Percentiles rank a stretch among this genome's conserved stretches.
phyloP scores from a whole-genome alignment of 352 stramenopile genomes.

The Pythium dissimile region DNA sequence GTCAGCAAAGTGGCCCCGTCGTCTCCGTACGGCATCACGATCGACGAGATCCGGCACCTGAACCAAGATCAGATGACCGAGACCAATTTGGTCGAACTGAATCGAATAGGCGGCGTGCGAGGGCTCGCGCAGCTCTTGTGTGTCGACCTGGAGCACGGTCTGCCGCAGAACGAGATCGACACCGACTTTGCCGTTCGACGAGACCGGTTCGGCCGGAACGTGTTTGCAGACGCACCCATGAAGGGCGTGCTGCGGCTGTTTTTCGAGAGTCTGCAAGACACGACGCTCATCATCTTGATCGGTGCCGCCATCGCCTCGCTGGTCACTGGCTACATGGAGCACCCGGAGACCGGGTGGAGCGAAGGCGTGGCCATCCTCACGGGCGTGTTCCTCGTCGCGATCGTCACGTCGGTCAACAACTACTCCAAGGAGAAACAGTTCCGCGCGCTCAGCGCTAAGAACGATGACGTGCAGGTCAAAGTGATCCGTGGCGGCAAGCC shows the following conservation, averaged over 20 bases:
- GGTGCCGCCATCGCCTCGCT: constrained; percentile 83
- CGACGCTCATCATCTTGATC: constrained; percentile 89
- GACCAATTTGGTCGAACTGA: constrained; percentile 56
- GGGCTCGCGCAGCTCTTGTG: constrained; percentile 58
- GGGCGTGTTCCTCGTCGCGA: constrained; percentile 91
- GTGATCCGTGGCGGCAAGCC: constrained; percentile 67
- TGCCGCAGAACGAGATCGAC: constrained; percentile 60
- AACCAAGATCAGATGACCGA: constrained; percentile 85
- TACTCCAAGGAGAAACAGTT: constrained; percentile 95
- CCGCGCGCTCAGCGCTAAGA: constrained; percentile 77
- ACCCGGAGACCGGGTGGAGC: constrained; percentile 88
- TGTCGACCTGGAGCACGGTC: constrained; percentile 63
- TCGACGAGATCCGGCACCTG: constrained; percentile 58
- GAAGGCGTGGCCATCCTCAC: constrained; percentile 94
- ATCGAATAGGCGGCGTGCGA: constrained; percentile 51
- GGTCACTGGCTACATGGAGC: constrained; percentile 73
- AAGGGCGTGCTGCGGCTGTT: constrained; percentile 81
- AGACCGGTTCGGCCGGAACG: constrained; percentile 57
- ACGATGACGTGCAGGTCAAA: constrained; percentile 86
- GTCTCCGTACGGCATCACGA: constrained; percentile 67
- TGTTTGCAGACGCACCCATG: constrained; percentile 75
- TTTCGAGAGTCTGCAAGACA: constrained; percentile 87
- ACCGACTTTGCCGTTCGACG: constrained; percentile 45
- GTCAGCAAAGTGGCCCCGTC: constrained; percentile 66
- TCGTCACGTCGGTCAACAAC: constrained; percentile 95